These are phyloP conservation scores for Penicillium robsamsonii DNA, from an alignment of 495 filamentous ascomycete genomes.

Conservation along the genomic window DNA sequence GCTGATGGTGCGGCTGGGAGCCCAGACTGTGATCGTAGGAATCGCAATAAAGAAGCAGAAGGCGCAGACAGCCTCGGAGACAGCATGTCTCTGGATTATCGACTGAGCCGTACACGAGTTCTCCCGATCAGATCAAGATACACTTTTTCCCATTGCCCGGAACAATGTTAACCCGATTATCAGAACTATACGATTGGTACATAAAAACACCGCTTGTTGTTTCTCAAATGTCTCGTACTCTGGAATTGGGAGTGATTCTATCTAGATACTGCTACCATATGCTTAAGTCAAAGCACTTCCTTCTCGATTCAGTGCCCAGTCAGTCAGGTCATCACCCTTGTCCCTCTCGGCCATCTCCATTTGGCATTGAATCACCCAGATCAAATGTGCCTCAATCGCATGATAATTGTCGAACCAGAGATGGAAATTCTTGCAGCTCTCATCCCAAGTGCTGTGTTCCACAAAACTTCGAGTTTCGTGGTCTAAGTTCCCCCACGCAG, in stretches of 20 bases:
- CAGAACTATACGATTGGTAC: background rate
- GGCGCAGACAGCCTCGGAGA: constrained; percentile 48
- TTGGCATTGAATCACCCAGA: constrained; percentile 5
- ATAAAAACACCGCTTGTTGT: background rate
- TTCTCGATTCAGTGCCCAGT: constrained; percentile 11
- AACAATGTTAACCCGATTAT: constrained; percentile 21
- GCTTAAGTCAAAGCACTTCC: background rate
- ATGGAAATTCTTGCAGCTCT: too few species aligned
- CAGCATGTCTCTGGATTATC: constrained; percentile 36
- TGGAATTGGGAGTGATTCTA: background rate
- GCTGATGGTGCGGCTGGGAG: constrained; percentile 45
- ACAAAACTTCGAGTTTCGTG: background rate
- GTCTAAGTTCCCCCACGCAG: background rate
- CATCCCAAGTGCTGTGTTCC: background rate
- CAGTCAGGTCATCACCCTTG: constrained; percentile 7
- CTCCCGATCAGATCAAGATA: constrained; percentile 20
- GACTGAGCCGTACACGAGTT: constrained; percentile 9
- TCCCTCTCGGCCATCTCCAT: background rate
- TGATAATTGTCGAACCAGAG: constrained; percentile 5
- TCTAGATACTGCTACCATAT: background rate
- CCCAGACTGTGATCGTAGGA: constrained; percentile 60
- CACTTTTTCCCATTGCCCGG: constrained; percentile 28
- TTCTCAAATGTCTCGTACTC: background rate
- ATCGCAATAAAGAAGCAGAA: constrained; percentile 59
- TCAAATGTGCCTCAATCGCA: background rate